Base-by-base conservation (phyloP, 257 asterid species). In the Oldenlandia corymbosa region DNA sequence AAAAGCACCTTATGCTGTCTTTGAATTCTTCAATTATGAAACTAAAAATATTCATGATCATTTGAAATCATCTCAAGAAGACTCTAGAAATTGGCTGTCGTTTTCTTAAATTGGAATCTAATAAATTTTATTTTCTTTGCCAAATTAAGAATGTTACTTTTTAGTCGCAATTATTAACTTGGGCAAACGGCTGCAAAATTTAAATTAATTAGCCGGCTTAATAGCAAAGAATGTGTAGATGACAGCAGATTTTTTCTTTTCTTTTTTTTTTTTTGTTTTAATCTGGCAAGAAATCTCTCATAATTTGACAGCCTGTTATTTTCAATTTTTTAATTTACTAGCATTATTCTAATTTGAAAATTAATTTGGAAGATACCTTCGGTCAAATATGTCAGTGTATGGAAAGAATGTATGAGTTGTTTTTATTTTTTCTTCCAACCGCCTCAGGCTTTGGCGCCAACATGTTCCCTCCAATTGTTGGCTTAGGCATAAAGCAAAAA, bases 301-400 rank as follows among this genome's bases (percentile, higher is more conserved):
- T 42, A 2, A 42, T 26, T 46, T 60, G 53, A 43, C 66, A 60
- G 54, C 54, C 53, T 26, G 54, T 42, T 26, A 3, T 56, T 52
- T 12, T 21, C 2, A 51, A 21, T 23, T 14, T 17, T 3, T 30
- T 20, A 5, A 5, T 55, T 17, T 34, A n/a, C n/a, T n/a, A n/a
- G n/a, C n/a, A n/a, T 17, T 1, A 56, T 30, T 20, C 39, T 3
- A 34, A 3, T 34, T 34, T 34, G 4, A 34, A 34, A 34, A 34
- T 34, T 34, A 34, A 34, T n/a, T n/a, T 28, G 17, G 7, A 56
- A 56, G 26, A 56, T 31, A 4, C 59, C 43, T 56, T 56, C 17
- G 53, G 65, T 42, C 65, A 60, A 60, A 60, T 46, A 16, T 60
- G 65, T 60, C 53, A 60, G 52, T 26, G 39, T 30, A 17, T 42